Conservation (phyloP, 306 rosid species). For the Cicer chorassanicum region DNA sequence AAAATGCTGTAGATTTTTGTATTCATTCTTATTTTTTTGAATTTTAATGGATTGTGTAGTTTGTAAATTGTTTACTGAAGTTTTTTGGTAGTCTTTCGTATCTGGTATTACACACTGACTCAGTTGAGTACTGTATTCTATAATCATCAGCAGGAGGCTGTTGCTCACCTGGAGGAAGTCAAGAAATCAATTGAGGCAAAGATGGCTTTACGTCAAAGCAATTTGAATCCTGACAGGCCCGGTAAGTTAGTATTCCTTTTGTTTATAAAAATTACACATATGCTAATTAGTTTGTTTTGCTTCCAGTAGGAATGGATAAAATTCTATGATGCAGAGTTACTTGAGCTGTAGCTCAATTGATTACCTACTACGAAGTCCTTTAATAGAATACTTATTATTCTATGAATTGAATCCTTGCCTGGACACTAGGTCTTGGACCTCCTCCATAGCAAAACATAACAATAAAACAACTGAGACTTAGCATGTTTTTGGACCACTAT, state of each 20-base stretch:
- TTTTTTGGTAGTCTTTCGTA: conserved; percentile 28
- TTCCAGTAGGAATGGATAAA: conserved; percentile 15
- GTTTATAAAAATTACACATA: conserved; percentile 10
- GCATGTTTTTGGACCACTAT: conserved; percentile 16
- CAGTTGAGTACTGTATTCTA: conserved; percentile 2
- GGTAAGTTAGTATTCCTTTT: conserved; percentile 59
- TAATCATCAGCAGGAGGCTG: conserved; percentile 68
- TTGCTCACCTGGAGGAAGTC: conserved; percentile 87
- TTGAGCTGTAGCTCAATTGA: conserved; percentile 27
- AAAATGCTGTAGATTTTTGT: not conserved
- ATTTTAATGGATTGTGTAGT: conserved; percentile 10
- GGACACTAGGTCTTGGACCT: conserved; percentile 13
- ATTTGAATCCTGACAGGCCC: conserved; percentile 96
- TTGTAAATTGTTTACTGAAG: not conserved
- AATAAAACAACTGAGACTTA: not conserved
- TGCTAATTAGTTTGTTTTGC: conserved; percentile 27
- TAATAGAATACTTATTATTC: conserved; percentile 5
- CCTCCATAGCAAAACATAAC: not conserved
- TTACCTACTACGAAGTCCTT: not conserved
- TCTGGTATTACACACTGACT: conserved; percentile 15
- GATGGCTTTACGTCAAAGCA: conserved; percentile 83
- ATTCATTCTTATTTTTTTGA: conserved; percentile 8
- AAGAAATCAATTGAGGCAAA: conserved; percentile 87
- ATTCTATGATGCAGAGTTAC: conserved; percentile 9
- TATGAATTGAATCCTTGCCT: conserved; percentile 6